Evolutionary conservation across 2,329 filamentous ascomycete species (phyloP), one percentile per base, ranked within the genome.

Genomic region (Trichoderma sp.): DNA sequence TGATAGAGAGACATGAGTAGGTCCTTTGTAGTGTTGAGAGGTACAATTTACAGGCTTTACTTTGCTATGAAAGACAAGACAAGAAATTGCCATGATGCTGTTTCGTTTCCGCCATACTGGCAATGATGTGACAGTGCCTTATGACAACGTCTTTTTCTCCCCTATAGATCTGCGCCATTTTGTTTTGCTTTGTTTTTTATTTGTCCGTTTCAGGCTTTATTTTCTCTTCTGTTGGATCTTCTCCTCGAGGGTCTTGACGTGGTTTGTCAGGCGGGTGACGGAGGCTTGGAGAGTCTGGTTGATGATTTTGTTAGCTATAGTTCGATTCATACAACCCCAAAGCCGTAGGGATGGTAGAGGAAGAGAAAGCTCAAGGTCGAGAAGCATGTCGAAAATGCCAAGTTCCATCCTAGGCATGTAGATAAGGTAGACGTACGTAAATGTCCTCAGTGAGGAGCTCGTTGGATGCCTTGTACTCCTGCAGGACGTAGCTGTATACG

Each of bases 371-470:
- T 32, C 13, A n/a, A 26, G 37, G 1, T 26, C 5, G 32, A 3
- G 21, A 37, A 18, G 28, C 28, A 39, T 52, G 6, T 28, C 16
- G 18, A n/a, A 43, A 16, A 30, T 5, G 28, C 28, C 7, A 21
- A 43, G 46, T 18, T 61, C n/a, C n/a, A 3, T 18, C 4, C 8
- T 51, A 26, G 21, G 10, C n/a, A 28, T 34, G 21, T n/a, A 37
- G 5, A n/a, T 26, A 30, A n/a, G n/a, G 13, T 18, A n/a, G 18
- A 90, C 93, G 81, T 87, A 97, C 95, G 82, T 95, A 95, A 79
- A 98, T 97, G 81, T 98, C 95, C 82, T 97, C 94, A 70, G 91
- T 95, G 81, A 98, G 84, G 77, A 97, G 87, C 82, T 97, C 92
- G 83, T 97, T 98, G 74, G 93, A 92, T 54, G 94, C 86, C 83